phyloP scores from a whole-genome alignment of 352 stramenopile genomes.

The Globisporangium uncinulatum region DNA sequence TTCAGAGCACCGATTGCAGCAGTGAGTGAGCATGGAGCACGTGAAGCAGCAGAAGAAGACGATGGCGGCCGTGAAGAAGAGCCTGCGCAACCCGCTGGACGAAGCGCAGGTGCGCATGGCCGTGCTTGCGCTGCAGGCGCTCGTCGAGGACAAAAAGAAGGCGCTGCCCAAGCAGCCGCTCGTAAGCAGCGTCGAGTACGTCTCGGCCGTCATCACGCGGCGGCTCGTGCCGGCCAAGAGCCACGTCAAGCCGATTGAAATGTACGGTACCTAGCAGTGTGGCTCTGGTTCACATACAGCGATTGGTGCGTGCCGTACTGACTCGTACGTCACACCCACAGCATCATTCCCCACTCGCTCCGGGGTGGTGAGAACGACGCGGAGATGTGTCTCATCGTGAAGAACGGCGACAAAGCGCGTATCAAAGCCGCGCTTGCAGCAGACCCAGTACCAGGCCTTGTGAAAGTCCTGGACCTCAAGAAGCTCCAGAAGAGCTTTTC shows the following conservation, averaged over 20 bases:
- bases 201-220: constrained; percentile 73
- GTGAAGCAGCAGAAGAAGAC: background rate
- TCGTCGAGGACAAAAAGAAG: constrained; percentile 44
- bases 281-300: background rate
- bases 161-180: constrained; percentile 52
- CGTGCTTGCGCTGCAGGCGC: constrained; percentile 58
- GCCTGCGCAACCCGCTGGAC: constrained; percentile 62
- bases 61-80: constrained; percentile 39
- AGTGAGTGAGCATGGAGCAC: constrained; percentile 4
- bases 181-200: constrained; percentile 44
- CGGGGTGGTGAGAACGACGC: constrained; percentile 36
- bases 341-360: constrained; percentile 53
- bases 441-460: constrained; percentile 49
- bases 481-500: constrained; percentile 80
- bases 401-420: constrained; percentile 79
- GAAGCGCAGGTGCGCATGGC: constrained; percentile 69
- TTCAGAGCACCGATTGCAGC: background rate
- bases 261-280: constrained; percentile 25
- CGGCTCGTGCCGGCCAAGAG: constrained; percentile 62
- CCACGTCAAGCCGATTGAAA: constrained; percentile 65
- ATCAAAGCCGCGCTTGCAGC: constrained; percentile 65
- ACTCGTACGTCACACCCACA: constrained; percentile 11
- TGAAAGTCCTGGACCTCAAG: constrained; percentile 78
- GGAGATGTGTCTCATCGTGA: constrained; percentile 79
- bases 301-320: background rate